These are phyloP conservation scores for Exidia glandulosa DNA, from an alignment of 768 basidiomycete species.

Conservation along the genomic window DNA sequence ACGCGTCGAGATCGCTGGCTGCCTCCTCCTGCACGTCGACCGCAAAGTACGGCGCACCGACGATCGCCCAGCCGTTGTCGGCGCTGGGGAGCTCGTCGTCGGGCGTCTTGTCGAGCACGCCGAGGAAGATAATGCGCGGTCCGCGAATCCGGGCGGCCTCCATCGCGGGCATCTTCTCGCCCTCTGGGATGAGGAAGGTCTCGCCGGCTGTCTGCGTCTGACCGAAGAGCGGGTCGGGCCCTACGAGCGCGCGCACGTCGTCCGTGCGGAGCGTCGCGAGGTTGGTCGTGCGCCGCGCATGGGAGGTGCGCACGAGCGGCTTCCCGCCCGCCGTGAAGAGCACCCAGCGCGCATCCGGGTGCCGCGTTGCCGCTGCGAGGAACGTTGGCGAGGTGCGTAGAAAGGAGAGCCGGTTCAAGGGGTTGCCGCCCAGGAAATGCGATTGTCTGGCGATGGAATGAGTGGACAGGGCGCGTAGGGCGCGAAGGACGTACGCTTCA, in stretches of 20 bases:
- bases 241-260: slow-evolving; percentile 56
- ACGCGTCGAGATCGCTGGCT: slow-evolving; percentile 15
- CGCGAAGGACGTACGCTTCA: background rate
- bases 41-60: slow-evolving; percentile 81
- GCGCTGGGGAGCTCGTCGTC: slow-evolving; percentile 38
- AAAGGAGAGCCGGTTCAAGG: slow-evolving; percentile 76
- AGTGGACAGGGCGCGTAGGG: background rate
- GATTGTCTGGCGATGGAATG: slow-evolving; percentile 23
- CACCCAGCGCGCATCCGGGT: slow-evolving; percentile 62
- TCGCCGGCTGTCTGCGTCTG: slow-evolving; percentile 44
- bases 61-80: slow-evolving; percentile 44
- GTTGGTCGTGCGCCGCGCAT: slow-evolving; percentile 16
- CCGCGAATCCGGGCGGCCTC: slow-evolving; percentile 53
- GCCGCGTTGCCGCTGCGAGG: slow-evolving; percentile 55
- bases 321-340: slow-evolving; percentile 57
- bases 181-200: slow-evolving; percentile 11
- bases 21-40: slow-evolving; percentile 53
- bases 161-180: slow-evolving; percentile 17
- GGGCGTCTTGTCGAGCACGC: slow-evolving; percentile 44
- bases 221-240: slow-evolving; percentile 56
- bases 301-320: slow-evolving; percentile 41
- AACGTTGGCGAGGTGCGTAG: slow-evolving; percentile 63
- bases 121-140: slow-evolving; percentile 64
- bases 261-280: slow-evolving; percentile 48
- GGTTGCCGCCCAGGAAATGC: slow-evolving; percentile 50